Conservation (phyloP, 495 filamentous ascomycete species). For the Staphylotrichum longicolle region DNA sequence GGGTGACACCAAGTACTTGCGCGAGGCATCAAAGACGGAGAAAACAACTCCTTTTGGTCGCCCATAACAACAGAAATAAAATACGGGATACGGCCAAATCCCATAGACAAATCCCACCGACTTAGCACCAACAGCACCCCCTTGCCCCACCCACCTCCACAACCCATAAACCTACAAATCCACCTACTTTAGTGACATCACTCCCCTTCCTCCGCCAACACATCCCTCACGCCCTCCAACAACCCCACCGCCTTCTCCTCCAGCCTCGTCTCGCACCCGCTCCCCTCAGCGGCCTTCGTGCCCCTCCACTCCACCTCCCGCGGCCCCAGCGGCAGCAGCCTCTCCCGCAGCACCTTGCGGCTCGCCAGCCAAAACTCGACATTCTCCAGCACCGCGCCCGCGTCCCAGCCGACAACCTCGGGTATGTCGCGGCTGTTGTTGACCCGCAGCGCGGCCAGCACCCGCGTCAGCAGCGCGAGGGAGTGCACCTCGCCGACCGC, state of each 20-base stretch:
- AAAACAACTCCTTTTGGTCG: constrained; percentile 2
- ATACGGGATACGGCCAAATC: neutral
- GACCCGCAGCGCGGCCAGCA: constrained; percentile 60
- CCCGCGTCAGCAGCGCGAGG: constrained; percentile 66
- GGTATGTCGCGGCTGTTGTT: constrained; percentile 62
- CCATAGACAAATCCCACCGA: neutral
- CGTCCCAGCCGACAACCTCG: constrained; percentile 69
- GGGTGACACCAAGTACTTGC: neutral
- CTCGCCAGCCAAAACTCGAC: constrained; percentile 71
- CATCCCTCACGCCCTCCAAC: constrained; percentile 54
- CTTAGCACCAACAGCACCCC: neutral
- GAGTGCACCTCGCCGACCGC: constrained; percentile 74
- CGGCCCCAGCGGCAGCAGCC: constrained; percentile 67
- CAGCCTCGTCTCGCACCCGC: constrained; percentile 55
- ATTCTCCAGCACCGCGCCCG: constrained; percentile 65
- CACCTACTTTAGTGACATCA: constrained; percentile 3
- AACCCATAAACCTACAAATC: neutral
- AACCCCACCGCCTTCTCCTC: constrained; percentile 72
- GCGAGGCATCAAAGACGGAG: neutral
- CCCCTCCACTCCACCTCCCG: constrained; percentile 65
- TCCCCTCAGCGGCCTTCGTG: constrained; percentile 34
- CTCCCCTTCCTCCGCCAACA: constrained; percentile 44
- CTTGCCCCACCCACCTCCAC: neutral
- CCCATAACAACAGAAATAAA: constrained; percentile 5
- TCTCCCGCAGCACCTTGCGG: constrained; percentile 58